Conservation (phyloP, 2,329 filamentous ascomycete genomes). For the Fusarium avenaceum region DNA sequence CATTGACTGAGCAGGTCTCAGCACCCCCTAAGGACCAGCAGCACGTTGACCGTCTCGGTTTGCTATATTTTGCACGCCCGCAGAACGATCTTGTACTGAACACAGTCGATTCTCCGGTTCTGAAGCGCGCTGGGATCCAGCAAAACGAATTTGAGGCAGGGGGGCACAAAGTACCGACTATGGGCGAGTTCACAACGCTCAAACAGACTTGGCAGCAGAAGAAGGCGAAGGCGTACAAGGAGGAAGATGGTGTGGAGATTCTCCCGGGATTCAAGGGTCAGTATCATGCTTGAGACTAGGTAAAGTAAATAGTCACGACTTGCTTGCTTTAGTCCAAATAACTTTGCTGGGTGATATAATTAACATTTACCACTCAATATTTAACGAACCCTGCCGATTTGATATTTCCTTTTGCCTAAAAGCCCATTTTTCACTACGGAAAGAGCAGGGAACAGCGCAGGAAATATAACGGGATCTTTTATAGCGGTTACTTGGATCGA, state of each 20-base stretch:
- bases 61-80: conserved; percentile 65
- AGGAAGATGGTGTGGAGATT: conserved; percentile 3
- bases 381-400: too few relatives aligned
- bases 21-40: conserved; percentile 58
- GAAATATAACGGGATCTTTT: too few relatives aligned
- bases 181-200: conserved; percentile 56
- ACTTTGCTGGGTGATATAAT: too few relatives aligned
- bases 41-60: conserved; percentile 62
- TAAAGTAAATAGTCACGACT: not conserved
- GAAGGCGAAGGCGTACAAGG: not conserved
- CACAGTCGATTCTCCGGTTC: conserved; percentile 56
- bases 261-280: not conserved
- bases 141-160: conserved; percentile 57
- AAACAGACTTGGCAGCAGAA: conserved; percentile 56
- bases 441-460: too few relatives aligned
- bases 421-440: too few relatives aligned
- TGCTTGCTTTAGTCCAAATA: too few relatives aligned
- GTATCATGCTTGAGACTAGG: not conserved
- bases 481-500: too few relatives aligned
- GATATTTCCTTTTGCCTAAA: too few relatives aligned
- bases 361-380: too few relatives aligned
- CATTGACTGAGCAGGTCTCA: conserved; percentile 46
- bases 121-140: conserved; percentile 52
- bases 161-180: conserved; percentile 50
- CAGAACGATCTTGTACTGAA: conserved; percentile 56